These are phyloP conservation scores for Cladophialophora exuberans DNA, from an alignment of 2,329 filamentous ascomycete species.

Conservation along the genomic window DNA sequence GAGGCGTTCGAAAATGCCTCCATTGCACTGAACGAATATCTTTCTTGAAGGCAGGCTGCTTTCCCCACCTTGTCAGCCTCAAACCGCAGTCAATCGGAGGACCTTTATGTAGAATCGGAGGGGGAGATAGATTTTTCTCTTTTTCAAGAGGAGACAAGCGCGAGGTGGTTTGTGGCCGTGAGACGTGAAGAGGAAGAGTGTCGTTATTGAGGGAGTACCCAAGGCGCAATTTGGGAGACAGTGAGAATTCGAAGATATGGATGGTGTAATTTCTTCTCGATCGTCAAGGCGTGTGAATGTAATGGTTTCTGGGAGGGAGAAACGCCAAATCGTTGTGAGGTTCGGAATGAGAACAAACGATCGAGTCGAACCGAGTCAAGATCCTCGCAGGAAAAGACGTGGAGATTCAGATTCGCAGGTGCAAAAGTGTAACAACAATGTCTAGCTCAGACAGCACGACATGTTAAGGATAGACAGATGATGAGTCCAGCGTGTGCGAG, in stretches of 20 bases:
- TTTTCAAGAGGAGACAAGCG: too few species aligned
- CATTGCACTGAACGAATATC: conserved; percentile 15
- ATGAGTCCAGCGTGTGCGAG: conserved; percentile 5
- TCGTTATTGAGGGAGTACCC: conserved; percentile 8
- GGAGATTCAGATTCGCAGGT: background rate
- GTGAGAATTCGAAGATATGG: conserved; percentile 9
- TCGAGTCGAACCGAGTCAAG: conserved; percentile 7
- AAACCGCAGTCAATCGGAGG: background rate
- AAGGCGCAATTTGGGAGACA: conserved; percentile 11
- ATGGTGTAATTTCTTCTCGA: conserved; percentile 4
- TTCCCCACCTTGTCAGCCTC: background rate
- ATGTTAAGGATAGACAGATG: conserved; percentile 23
- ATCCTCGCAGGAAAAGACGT: too few species aligned
- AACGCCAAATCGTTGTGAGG: background rate
- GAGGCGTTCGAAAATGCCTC: conserved; percentile 29
- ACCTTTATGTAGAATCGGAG: too few species aligned
- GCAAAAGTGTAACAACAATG: conserved; percentile 16
- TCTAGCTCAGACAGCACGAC: conserved; percentile 19
- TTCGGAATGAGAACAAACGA: too few species aligned
- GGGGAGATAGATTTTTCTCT: too few species aligned
- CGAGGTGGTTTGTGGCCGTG: background rate
- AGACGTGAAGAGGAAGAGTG: background rate
- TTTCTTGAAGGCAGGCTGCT: background rate
- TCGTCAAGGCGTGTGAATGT: background rate
- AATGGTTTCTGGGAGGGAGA: background rate